Evolutionary conservation across 345 rosid species (phyloP), one percentile per base, ranked within the genome.

Genomic region (Isatis tinctoria): DNA sequence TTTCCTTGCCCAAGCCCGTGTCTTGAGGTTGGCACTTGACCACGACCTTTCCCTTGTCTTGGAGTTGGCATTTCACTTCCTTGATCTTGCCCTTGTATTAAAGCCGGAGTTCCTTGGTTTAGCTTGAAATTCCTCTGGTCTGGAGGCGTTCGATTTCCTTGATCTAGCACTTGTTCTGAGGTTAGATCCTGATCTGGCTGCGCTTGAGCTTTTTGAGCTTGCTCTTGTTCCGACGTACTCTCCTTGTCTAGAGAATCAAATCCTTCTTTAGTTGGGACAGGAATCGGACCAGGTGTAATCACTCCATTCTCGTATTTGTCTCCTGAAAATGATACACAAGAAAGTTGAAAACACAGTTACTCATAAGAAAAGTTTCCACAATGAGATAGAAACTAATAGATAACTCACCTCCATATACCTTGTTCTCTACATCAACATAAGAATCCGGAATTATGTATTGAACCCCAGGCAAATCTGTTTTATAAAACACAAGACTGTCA

Each of bases 371-470:
- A 54, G 58, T 43, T 0, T 43, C 43, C 35, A 67, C 73, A 67
- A 30, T 40, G 43, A 43, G 43, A 58, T 33, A 53, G 16, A 51
- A 44, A 67, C 12, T 4, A 59, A 62, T 22, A 22, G 11, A 49
- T 61, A 65, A 48, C 61, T 60, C 26, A 92, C 99, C 98, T 87
- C 97, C 99, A 69, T 90, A 92, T 57, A 88, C 86, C 79, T 95
- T 90, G 60, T 87, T 95, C 57, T 67, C 83, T 5, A 89, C 90
- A 83, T 95, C 97, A 51, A 88, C 85, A 74, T 88, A 92, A 20
- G 98, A 95, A 85, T 95, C 97, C 3, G 99, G 97, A 68, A 92
- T 76, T 26, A 95, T 84, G 33, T 86, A 95, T 20, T 87, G 89
- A 74, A 87, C 97, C 33, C 92, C 93, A 16, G 92, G 88, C 10